Evolutionary conservation across 345 rosid species (phyloP).

Genomic region (Murraya koenigii): DNA sequence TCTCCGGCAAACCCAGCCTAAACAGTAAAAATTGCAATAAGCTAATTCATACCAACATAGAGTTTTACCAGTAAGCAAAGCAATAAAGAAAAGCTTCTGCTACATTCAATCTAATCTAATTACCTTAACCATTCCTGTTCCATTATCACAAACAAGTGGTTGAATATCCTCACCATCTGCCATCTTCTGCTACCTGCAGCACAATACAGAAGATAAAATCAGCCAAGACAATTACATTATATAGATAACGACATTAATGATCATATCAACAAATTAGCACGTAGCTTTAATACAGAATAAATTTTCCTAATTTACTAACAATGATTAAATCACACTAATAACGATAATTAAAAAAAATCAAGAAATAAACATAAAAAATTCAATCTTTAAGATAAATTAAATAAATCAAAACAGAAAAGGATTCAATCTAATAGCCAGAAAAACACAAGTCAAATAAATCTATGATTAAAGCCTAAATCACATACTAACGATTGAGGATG

Average conservation of each 20-base stretch:
- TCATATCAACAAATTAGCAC: background rate
- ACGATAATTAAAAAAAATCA: background rate
- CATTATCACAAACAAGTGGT: constrained; percentile 77
- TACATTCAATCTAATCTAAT: background rate
- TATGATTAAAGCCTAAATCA: background rate
- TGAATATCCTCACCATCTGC: constrained; percentile 63
- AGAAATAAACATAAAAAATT: too few relatives aligned
- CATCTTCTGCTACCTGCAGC: constrained; percentile 48
- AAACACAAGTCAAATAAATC: background rate
- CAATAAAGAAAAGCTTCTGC: background rate
- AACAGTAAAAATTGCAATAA: background rate
- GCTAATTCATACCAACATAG: background rate
- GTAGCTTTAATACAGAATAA: background rate
- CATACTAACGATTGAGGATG: background rate
- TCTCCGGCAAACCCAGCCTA: constrained; percentile 98
- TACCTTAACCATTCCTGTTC: constrained; percentile 92
- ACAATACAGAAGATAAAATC: background rate
- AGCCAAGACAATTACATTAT: background rate
- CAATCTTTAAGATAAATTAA: background rate
- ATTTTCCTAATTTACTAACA: background rate
- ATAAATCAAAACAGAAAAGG: background rate
- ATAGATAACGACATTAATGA: background rate
- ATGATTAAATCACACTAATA: background rate
- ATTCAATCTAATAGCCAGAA: background rate
- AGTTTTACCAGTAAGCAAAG: background rate